Conservation (phyloP, 2,329 filamentous ascomycete species). For the Fusarium sacchari region DNA sequence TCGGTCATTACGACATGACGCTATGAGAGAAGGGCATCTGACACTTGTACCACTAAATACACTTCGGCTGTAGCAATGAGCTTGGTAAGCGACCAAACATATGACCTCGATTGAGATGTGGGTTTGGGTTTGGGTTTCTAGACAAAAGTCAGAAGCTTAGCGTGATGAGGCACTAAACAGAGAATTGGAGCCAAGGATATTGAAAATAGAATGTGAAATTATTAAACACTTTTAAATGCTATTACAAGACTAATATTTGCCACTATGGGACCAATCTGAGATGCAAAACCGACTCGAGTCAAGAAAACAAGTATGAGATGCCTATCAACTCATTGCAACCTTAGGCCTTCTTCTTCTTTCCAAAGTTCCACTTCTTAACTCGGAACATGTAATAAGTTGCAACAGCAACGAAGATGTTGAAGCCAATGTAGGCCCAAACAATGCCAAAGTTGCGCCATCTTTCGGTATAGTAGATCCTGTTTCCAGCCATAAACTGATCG, state of each 20-base stretch:
- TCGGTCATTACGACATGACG: neutral
- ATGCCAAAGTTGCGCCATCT: slow-evolving; percentile 33
- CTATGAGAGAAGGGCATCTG: too few relatives aligned
- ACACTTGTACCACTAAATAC: too few relatives aligned
- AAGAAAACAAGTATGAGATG: neutral
- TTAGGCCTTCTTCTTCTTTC: slow-evolving; percentile 31
- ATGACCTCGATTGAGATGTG: too few relatives aligned
- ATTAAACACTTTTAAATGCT: neutral
- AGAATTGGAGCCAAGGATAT: fast-evolving
- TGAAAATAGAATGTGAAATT: neutral
- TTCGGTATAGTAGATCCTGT: slow-evolving; percentile 26
- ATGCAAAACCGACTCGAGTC: neutral
- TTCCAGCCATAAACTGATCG: slow-evolving; percentile 31
- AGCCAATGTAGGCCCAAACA: slow-evolving; percentile 29
- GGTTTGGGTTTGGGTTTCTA: fast-evolving
- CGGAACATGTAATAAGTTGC: slow-evolving; percentile 29
- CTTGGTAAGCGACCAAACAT: neutral
- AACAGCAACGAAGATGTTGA: slow-evolving; percentile 30
- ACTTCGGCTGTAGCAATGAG: too few relatives aligned
- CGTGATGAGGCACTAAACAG: neutral
- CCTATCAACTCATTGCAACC: neutral
- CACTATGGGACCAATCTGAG: neutral
- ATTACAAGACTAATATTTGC: neutral
- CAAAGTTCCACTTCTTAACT: slow-evolving; percentile 35
- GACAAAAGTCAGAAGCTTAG: neutral